Conservation (phyloP, 2,329 filamentous ascomycete genomes). For the Fusarium sp. region DNA sequence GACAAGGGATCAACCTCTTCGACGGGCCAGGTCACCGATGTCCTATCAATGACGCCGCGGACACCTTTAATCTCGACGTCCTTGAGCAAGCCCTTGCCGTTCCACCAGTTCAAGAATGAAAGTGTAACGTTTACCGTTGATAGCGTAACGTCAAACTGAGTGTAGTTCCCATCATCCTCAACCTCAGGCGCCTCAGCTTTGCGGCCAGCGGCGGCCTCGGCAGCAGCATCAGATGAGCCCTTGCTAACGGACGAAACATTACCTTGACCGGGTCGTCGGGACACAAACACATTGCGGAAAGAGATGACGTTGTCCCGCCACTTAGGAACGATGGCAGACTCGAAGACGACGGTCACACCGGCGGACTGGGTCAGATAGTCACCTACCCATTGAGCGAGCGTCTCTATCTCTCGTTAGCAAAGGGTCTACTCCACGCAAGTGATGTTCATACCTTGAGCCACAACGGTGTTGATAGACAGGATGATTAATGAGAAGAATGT, state of each 20-base stretch:
- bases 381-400: conserved; percentile 89
- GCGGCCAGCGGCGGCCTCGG: conserved; percentile 81
- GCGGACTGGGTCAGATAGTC: conserved; percentile 96
- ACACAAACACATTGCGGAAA: conserved; percentile 97
- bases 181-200: conserved; percentile 59
- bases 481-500: conserved; percentile 96
- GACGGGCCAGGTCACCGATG: conserved; percentile 76
- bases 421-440: not conserved
- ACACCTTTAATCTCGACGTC: conserved; percentile 96
- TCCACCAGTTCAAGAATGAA: conserved; percentile 99
- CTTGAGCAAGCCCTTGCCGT: conserved; percentile 89
- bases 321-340: conserved; percentile 95
- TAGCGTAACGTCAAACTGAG: conserved; percentile 95
- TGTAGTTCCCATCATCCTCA: conserved; percentile 92
- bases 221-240: conserved; percentile 88
- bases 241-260: conserved; percentile 84
- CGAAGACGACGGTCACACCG: conserved; percentile 93
- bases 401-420: conserved; percentile 69
- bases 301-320: conserved; percentile 97
- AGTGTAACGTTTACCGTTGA: conserved; percentile 96
- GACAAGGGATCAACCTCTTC: conserved; percentile 83
- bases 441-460: conserved; percentile 80
- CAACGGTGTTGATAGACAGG: conserved; percentile 92
- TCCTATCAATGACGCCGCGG: conserved; percentile 90
- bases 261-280: conserved; percentile 85